Conservation (phyloP, 768 basidiomycete genomes). For the Filobasidium floriforme region DNA sequence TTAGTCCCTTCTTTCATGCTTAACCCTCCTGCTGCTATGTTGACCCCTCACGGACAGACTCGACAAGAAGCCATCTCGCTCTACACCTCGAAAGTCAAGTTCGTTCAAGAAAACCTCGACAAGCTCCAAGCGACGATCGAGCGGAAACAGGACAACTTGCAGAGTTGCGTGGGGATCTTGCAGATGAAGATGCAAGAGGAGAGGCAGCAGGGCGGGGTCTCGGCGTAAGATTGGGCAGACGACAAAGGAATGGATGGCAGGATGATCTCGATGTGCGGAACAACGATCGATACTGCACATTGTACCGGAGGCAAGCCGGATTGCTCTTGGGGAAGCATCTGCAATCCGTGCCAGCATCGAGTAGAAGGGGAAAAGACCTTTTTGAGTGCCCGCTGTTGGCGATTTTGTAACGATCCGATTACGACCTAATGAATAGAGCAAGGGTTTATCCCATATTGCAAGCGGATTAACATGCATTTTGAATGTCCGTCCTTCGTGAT, state of each 20-base stretch:
- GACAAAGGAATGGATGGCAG: background rate
- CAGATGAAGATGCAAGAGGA: conserved; percentile 54
- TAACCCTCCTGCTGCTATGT: background rate
- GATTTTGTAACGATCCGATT: no score
- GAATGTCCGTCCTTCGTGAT: no score
- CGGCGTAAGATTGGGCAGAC: background rate
- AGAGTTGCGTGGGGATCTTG: conserved; percentile 63
- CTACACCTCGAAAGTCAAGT: conserved; percentile 72
- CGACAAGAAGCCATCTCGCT: conserved; percentile 70
- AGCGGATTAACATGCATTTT: no score
- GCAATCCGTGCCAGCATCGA: no score
- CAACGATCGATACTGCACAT: background rate
- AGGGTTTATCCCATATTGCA: no score
- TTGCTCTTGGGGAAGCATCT: no score
- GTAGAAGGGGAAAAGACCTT: no score
- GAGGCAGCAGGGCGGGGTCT: conserved; percentile 29
- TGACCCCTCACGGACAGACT: conserved; percentile 51
- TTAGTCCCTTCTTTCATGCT: background rate
- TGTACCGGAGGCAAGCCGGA: no score
- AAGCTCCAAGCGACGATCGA: conserved; percentile 78
- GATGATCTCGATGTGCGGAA: background rate
- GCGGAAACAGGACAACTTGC: conserved; percentile 85
- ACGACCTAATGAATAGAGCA: no score
- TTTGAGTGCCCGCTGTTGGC: no score
- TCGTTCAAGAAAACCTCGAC: conserved; percentile 74